Base-by-base conservation (phyloP, 2,329 filamentous ascomycete genomes). In the Nemania sp. region DNA sequence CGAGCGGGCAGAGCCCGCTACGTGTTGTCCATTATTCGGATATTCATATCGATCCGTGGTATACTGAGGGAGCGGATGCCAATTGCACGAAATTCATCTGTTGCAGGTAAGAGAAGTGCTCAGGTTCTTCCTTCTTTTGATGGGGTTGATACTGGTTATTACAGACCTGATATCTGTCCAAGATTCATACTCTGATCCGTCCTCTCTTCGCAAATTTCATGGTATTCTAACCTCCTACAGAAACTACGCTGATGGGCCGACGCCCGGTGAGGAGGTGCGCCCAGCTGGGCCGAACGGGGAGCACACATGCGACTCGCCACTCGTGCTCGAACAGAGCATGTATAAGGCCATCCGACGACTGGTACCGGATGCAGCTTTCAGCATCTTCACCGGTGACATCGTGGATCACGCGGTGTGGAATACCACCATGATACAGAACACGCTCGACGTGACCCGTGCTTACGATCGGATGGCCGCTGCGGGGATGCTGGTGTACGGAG, bases 341-440 rank as follows among this genome's bases (percentile, higher is more conserved):
- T 79, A 84, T 62, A 74, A 77, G 0, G 79, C 79, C 10, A 84
- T 87, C 66, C 76, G 74, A 47, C 64, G 73, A 7, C 62, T 82
- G 13, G 78, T 76, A 0, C 79, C 78, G 1, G 74, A 83, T 59
- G 78, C 81, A 0, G 76, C 77, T 1, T 84, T 87, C 60, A 75
- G 79, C n/a, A 77, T 87, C 51, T 87, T 85, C 72, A 87, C 84
- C 0, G 85, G 85, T 5, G 84, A 87, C 61, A 78, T 87, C 29
- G 76, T 86, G 10, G 81, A 85, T 58, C 81, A 84, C 58, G 78
- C 76, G 2, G 68, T 82, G 50, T 82, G 81, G 81, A 75, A 78
- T 55, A 81, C 79, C 2, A 76, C 74, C 20, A 64, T 66, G 56
- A 46, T 51, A 51, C 69, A 71, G 58, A 75, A 73, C 54, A 67